Evolutionary conservation across 2,329 filamentous ascomycete species (phyloP), one percentile per base, ranked within the genome.

Genomic region (Hypoxylon sp.): DNA sequence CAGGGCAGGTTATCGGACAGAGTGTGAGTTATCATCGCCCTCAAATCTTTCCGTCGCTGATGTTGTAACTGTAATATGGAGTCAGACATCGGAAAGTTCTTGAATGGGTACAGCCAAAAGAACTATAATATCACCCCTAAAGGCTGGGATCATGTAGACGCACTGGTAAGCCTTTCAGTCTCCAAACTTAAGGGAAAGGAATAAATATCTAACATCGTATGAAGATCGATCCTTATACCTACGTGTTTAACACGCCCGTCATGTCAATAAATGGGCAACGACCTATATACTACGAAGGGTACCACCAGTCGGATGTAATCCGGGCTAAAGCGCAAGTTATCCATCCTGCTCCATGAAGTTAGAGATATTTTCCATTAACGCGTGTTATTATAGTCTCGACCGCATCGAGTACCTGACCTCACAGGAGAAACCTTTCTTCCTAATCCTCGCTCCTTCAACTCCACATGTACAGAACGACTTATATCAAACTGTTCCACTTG

Each of bases 1-100:
- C 13, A n/a, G 58, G 3, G 71, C 71, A 11, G 71, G 69, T 6
- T 73, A 73, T 50, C 59, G 59, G 6, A 57, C 69, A 1, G 71
- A 73, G 44, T 71, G 61, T 65, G 31, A 44, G 52, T 22, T 5
- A 17, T 4, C 5, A 13, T 6, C 2, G 3, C 33, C 33, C 14
- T 11, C 13, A 13, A 14, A 37, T 13, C 1, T 13, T 31, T 29
- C 0, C 13, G 8, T 46, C 11, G 3, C 33, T 14, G 11, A 37
- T 14, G 33, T 14, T 37, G 11, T 13, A 14, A 37, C 14, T 14
- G 11, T 17, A 46, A 44, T n/a, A 13, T 13, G n/a, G 14, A n/a
- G 14, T 11, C 29, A 67, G 65, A 69, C 22, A n/a, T 69, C 3
- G 66, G 66, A n/a, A 69, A 69, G 46, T 61, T 69, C 44, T 26